A percentile compares a stretch with the other conserved stretches of the same genome.
Evolutionary conservation across 345 rosid species (phyloP).

Genomic region (Gossypium ekmanianum): DNA sequence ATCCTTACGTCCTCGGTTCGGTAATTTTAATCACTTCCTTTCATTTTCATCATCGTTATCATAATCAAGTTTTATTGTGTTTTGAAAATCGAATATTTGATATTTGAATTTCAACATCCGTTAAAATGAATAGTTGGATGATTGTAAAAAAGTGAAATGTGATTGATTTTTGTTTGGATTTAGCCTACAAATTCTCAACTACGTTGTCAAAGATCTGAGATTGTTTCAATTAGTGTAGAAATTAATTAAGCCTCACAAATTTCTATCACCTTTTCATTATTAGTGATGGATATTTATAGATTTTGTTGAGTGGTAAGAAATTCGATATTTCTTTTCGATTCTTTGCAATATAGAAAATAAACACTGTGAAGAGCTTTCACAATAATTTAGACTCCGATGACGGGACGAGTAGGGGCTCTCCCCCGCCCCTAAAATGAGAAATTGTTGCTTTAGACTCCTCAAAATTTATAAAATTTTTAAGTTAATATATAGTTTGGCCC

Average conservation of each 20-base stretch:
- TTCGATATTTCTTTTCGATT: no score
- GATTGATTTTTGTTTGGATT: background rate
- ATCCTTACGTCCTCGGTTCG: conserved; percentile 31
- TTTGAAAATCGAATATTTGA: background rate
- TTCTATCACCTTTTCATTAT: background rate
- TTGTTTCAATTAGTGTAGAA: background rate
- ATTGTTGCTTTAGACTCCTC: no score
- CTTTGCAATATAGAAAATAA: no score
- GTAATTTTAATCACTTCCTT: conserved; percentile 19
- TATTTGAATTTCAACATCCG: background rate
- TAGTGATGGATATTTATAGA: no score
- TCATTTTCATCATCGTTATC: background rate
- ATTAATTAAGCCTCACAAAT: background rate
- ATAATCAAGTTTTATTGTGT: background rate
- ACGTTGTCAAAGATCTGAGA: background rate
- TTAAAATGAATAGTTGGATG: no score
- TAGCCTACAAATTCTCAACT: background rate
- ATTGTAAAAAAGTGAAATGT: background rate
- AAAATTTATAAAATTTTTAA: no score
- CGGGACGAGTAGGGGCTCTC: no score
- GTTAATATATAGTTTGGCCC: no score
- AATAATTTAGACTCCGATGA: no score
- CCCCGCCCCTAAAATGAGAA: no score
- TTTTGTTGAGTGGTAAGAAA: no score
- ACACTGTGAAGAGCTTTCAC: no score